phyloP scores from a whole-genome alignment of 1,139 yeast species.

The Pichia norvegensis region DNA sequence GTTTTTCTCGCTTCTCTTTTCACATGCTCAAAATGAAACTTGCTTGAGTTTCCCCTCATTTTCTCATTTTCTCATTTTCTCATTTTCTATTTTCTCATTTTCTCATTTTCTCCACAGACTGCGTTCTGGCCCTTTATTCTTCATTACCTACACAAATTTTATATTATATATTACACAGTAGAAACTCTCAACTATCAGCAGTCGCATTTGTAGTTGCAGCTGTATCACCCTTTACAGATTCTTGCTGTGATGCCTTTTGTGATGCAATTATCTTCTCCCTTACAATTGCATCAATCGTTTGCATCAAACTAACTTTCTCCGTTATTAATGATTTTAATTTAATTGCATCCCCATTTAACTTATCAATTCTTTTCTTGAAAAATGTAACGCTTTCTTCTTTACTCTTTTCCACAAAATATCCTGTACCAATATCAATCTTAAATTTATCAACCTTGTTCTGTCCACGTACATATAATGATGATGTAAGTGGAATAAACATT shows the following conservation, averaged over 20 bases:
- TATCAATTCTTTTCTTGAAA: slow-evolving; percentile 65
- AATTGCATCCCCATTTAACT: slow-evolving; percentile 62
- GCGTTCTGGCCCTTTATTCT: no score
- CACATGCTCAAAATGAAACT: no score
- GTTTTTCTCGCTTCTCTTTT: no score
- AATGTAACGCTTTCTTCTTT: slow-evolving; percentile 62
- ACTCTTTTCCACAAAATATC: slow-evolving; percentile 81
- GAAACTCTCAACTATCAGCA: no score
- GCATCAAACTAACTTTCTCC: slow-evolving; percentile 50
- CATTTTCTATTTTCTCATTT: no score
- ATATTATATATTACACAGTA: no score
- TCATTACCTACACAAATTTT: no score
- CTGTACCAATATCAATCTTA: slow-evolving; percentile 93
- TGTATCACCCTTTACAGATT: not conserved
- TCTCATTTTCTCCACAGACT: no score
- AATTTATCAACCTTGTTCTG: slow-evolving; percentile 54
- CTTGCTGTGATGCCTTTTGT: not conserved
- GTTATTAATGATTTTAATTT: slow-evolving; percentile 69
- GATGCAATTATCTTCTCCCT: slow-evolving; percentile 24
- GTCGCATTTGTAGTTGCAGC: not conserved
- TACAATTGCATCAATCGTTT: slow-evolving; percentile 46
- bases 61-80: no score
- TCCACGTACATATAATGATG: slow-evolving; percentile 88
- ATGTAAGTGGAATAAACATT: slow-evolving; percentile 78
- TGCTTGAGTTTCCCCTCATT: no score